Percentiles rank a stretch among this genome's conserved stretches.
phyloP scores from a whole-genome alignment of 2,329 filamentous ascomycete species.

The Aspergillus novofumigatus region DNA sequence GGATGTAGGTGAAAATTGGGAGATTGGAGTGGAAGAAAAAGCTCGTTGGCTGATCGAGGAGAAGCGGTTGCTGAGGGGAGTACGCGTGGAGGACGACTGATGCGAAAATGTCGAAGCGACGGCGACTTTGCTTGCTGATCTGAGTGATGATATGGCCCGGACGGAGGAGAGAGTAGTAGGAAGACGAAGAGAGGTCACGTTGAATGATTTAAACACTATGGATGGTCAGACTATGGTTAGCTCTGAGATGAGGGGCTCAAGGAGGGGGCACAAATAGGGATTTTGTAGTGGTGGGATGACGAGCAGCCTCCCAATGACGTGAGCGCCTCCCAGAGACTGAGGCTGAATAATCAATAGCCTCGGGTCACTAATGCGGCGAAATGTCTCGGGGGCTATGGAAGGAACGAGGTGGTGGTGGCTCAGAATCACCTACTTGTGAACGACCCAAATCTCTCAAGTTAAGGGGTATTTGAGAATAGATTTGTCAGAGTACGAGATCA shows the following conservation, averaged over 20 bases:
- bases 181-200: conserved; percentile 22
- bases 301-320: conserved; percentile 24
- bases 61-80: not conserved
- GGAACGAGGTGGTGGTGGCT: conserved; percentile 1
- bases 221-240: conserved; percentile 12
- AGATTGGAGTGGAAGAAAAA: conserved; percentile 28
- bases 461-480: conserved; percentile 5
- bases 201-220: conserved; percentile 23
- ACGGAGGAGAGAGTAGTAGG: conserved; percentile 13
- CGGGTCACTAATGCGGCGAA: not conserved
- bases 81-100: conserved; percentile 3
- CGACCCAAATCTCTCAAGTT: not conserved
- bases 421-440: not conserved
- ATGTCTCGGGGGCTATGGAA: conserved; percentile 5
- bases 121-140: conserved; percentile 3
- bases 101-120: conserved; percentile 9
- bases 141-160: conserved; percentile 1
- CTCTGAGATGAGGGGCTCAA: conserved; percentile 17
- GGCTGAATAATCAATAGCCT: conserved; percentile 22
- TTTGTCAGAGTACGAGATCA: conserved; percentile 8
- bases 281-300: conserved; percentile 23
- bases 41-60: conserved; percentile 14
- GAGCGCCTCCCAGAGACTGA: not conserved
- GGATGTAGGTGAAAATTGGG: conserved; percentile 41
- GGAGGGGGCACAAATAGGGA: conserved; percentile 22